Evolutionary conservation across 257 asterid species (phyloP).

Genomic region (Craterostigma plantagineum): DNA sequence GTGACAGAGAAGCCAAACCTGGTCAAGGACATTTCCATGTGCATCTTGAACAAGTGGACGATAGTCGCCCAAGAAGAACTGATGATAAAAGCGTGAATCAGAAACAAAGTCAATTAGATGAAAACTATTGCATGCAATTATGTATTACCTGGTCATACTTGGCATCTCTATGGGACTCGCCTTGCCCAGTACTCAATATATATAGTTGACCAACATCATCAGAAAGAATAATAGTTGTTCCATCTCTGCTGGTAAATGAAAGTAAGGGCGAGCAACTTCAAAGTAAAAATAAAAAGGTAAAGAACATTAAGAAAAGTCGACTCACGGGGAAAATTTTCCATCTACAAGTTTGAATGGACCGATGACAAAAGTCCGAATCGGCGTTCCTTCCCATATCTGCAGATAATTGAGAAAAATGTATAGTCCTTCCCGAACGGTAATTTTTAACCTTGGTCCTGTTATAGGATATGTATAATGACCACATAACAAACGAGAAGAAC

Average conservation of each 20-base stretch:
- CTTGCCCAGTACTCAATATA: constrained; percentile 83
- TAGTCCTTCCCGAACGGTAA: no score
- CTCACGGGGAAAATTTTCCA: constrained; percentile 98
- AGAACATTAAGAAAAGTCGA: constrained; percentile 13
- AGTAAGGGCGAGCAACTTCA: constrained; percentile 1
- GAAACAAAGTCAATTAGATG: constrained; percentile 6
- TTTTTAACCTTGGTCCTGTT: no score
- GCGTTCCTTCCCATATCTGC: constrained; percentile 95
- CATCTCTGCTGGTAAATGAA: constrained; percentile 49
- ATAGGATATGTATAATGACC: no score
- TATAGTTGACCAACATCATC: constrained; percentile 91
- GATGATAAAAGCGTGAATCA: constrained; percentile 19
- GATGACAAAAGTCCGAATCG: constrained; percentile 63
- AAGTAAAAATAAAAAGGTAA: constrained; percentile 4
- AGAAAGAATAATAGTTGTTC: constrained; percentile 88
- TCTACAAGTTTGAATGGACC: constrained; percentile 86
- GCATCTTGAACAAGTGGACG: constrained; percentile 91
- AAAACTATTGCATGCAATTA: constrained; percentile 1
- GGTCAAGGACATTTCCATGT: constrained; percentile 90
- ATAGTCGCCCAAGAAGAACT: constrained; percentile 94
- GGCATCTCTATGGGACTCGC: constrained; percentile 86
- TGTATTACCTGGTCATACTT: constrained; percentile 76
- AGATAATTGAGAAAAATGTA: constrained; percentile 8
- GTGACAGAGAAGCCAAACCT: constrained; percentile 24
- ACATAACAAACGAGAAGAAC: constrained; percentile 5